Evolutionary conservation across 805 yeast genomes (phyloP), one percentile per base, ranked within the genome.

Genomic region (Yamadazyma tumulicola): DNA sequence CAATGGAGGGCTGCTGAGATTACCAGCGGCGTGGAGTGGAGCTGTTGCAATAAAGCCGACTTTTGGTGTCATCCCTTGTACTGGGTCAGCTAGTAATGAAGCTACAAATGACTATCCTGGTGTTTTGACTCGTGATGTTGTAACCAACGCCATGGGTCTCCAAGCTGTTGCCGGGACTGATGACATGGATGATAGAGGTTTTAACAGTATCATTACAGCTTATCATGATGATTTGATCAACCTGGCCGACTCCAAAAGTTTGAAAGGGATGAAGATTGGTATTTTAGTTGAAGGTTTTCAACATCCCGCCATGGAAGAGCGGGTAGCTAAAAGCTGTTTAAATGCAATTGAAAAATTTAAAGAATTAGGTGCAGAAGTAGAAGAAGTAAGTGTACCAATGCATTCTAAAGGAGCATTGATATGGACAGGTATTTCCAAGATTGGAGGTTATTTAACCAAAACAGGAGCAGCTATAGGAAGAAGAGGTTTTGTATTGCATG

Each of bases 21-120:
- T 41, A 7, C 45, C 45, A 12, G 31, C 39, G 4, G 38, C 42
- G 11, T 38, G 42, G 42, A 33, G 45, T 31, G 45, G 45, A 3
- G 29, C 36, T 14, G 42, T 41, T 19, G 45, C 42, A 10, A 18
- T 41, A 10, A 41, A 41, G 19, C 42, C 45, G n/a, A 41, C 45
- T 9, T 41, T 41, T 28, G 45, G 45, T 10, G 39, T 58, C 17
- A 57, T 59, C 14, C 64, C 63, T 3, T 56, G 49, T 43, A 57
- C 69, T 11, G 67, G 67, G n/a, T 52, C 57, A 24, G 59, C 57
- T 6, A 51, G 57, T 25, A 44, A 54, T 30, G 67, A 59, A 29
- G 49, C 55, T 6, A 57, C 54, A 27, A 53, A 54, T 27, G 69
- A 62, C 35, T 64, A 59, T 41, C 55, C 60, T 12, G 69, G 69